Percentiles rank a stretch among this genome's conserved stretches.
These are phyloP conservation scores for Erythrophleum fordii DNA, from an alignment of 306 rosid genomes.

Conservation along the genomic window DNA sequence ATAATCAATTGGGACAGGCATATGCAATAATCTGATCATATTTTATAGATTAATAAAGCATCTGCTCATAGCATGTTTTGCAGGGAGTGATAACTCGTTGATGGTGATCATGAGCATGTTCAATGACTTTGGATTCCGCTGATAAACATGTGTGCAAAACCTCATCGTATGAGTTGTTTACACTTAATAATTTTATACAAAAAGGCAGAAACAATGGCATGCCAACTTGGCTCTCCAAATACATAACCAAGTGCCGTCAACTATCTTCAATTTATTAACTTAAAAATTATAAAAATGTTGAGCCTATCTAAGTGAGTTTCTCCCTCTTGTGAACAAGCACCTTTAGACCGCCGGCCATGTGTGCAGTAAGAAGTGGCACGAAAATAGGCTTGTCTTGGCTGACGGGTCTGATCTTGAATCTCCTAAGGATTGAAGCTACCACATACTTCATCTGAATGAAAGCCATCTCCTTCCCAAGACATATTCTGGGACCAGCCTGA, in stretches of 20 bases:
- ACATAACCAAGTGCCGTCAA: conserved; percentile 12
- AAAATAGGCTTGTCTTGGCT: conserved; percentile 56
- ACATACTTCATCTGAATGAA: conserved; percentile 80
- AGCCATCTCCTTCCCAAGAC: conserved; percentile 93
- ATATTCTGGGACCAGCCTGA: conserved; percentile 94
- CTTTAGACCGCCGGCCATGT: conserved; percentile 87
- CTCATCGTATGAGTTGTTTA: conserved; percentile 7
- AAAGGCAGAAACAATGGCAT: conserved; percentile 31
- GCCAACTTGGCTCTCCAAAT: conserved; percentile 17
- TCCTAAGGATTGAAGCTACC: conserved; percentile 63
- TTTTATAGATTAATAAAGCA: neutral
- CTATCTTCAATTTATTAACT: conserved; percentile 11
- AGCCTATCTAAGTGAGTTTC: conserved; percentile 28
- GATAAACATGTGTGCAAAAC: conserved; percentile 6
- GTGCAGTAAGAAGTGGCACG: conserved; percentile 88
- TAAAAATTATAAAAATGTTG: neutral
- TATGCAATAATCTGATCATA: conserved; percentile 31
- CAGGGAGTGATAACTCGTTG: conserved; percentile 17
- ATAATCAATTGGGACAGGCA: conserved; percentile 31
- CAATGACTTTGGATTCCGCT: conserved; percentile 19
- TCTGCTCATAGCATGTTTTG: conserved; percentile 3
- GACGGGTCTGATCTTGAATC: conserved; percentile 57
- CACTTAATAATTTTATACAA: conserved; percentile 9
- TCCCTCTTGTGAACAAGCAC: conserved; percentile 61
- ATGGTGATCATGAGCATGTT: conserved; percentile 21